Conservation (phyloP, 2,329 filamentous ascomycete species). For the Dendryphion nanum region DNA sequence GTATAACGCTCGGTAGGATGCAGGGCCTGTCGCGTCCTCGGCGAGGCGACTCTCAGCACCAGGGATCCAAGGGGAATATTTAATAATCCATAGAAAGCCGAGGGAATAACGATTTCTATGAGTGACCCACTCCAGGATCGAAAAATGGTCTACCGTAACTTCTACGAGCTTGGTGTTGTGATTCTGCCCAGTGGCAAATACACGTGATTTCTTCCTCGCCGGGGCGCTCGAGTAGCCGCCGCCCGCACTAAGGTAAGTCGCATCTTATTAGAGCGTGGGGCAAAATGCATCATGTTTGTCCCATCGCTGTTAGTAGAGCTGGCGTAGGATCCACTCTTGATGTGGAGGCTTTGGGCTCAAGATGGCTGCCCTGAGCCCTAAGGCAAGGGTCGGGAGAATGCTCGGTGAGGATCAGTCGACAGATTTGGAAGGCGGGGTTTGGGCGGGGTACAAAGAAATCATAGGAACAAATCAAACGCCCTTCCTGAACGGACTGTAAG, state of each 20-base stretch:
- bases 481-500: not conserved
- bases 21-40: not conserved
- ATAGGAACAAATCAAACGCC: not conserved
- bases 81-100: not conserved
- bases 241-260: not conserved
- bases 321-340: not conserved
- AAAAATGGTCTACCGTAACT: not conserved
- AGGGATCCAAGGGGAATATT: not conserved
- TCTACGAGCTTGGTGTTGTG: not conserved
- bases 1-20: conserved; percentile 3
- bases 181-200: not conserved
- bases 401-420: not conserved
- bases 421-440: not conserved
- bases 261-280: not conserved
- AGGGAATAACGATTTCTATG: not conserved
- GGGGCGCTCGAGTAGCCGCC: not conserved
- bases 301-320: not conserved
- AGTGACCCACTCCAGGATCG: not conserved
- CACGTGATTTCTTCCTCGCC: not conserved
- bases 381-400: not conserved
- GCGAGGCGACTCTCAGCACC: not conserved
- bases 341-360: not conserved
- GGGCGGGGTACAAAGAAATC: not conserved
- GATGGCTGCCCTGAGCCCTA: not conserved
- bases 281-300: not conserved